phyloP scores from a whole-genome alignment of 129 eudicot species.

The Lactuca saligna region DNA sequence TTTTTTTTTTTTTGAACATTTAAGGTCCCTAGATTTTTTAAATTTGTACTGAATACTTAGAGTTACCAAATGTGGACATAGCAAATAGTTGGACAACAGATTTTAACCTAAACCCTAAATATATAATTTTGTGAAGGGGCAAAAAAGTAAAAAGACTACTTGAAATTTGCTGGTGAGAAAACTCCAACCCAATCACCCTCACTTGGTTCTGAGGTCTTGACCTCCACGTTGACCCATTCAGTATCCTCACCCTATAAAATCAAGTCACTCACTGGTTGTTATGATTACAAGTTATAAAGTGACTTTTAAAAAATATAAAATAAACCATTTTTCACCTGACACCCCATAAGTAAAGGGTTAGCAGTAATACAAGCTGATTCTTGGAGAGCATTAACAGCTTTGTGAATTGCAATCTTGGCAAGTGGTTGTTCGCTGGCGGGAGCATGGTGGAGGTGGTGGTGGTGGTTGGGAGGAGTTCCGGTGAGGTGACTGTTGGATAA shows the following conservation, averaged over 20 bases:
- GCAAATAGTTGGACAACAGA: no score
- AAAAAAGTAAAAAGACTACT: constrained; percentile 33
- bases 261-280: not conserved
- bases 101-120: no score
- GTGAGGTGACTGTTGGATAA: constrained; percentile 5
- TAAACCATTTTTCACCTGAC: constrained; percentile 32
- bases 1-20: no score
- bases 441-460: constrained; percentile 1
- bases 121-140: not conserved
- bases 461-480: not conserved
- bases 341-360: constrained; percentile 54
- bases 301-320: not conserved
- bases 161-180: constrained; percentile 74
- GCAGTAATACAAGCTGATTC: constrained; percentile 51
- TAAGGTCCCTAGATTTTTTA: no score
- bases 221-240: constrained; percentile 51
- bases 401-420: constrained; percentile 56
- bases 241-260: constrained; percentile 57
- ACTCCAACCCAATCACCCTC: constrained; percentile 80
- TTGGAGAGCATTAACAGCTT: constrained; percentile 36
- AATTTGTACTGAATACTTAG: no score
- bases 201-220: constrained; percentile 46
- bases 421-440: constrained; percentile 62
- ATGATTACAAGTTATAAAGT: constrained; percentile 4
- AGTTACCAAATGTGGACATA: no score